Evolutionary conservation across 2,329 filamentous ascomycete species (phyloP).

Genomic region (Myriosclerotinia scirpicola): DNA sequence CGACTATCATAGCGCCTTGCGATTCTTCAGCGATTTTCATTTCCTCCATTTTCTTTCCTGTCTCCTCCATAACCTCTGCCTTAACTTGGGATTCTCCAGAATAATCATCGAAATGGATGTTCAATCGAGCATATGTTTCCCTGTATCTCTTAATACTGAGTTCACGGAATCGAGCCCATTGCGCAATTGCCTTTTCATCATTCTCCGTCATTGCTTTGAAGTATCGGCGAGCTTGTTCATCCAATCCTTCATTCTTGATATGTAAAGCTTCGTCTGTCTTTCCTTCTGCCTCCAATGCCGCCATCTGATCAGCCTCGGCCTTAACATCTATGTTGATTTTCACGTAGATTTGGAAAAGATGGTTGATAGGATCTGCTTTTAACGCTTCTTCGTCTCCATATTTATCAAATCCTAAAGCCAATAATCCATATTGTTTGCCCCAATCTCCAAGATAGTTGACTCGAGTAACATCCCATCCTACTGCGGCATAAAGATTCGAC

Average conservation of each 20-base stretch:
- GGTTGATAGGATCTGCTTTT: constrained; percentile 72
- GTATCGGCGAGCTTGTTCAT: constrained; percentile 72
- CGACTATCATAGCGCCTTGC: constrained; percentile 69
- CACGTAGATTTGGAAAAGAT: constrained; percentile 80
- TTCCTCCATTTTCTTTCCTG: constrained; percentile 61
- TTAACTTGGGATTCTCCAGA: constrained; percentile 74
- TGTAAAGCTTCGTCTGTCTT: constrained; percentile 50
- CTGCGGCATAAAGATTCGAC: constrained; percentile 64
- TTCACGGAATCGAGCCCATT: constrained; percentile 67
- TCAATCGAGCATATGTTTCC: constrained; percentile 67
- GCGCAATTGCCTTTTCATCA: constrained; percentile 57
- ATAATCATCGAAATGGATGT: constrained; percentile 69
- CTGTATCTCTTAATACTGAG: constrained; percentile 67
- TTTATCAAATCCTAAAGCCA: constrained; percentile 72
- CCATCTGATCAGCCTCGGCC: constrained; percentile 65
- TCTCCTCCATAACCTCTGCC: constrained; percentile 63
- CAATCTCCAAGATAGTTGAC: constrained; percentile 80
- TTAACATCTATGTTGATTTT: constrained; percentile 65
- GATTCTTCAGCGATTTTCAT: constrained; percentile 67
- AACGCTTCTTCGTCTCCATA: constrained; percentile 74
- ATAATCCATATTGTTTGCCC: constrained; percentile 69
- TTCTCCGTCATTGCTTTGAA: constrained; percentile 72
- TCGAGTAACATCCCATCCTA: constrained; percentile 68
- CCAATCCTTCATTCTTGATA: constrained; percentile 57
- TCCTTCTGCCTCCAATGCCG: constrained; percentile 43